Base-by-base conservation (phyloP, 2,329 filamentous ascomycete genomes). In the Aspergillus aculeatinus region DNA sequence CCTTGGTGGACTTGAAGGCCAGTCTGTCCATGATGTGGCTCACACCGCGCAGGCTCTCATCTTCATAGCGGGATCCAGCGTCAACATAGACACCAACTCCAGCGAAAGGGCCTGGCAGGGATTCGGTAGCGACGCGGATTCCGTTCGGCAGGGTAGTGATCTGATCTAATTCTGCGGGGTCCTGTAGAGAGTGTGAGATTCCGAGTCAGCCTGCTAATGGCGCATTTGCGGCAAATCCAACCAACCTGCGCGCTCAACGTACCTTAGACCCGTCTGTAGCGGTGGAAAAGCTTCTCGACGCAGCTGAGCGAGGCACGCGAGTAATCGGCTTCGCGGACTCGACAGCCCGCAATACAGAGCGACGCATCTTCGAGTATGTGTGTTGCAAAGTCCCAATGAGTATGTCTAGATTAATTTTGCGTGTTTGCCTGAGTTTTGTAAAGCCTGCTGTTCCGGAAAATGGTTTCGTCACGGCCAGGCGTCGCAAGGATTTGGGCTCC, bases 61-160 rank as follows among this genome's bases (percentile, higher is more conserved):
- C 94, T 77, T 99, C 95, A 80, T 95, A 98, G 67, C 95, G 87
- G 57, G 95, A 98, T 16, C 95, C 95, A 31, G 92, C 92, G 75
- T 98, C 93, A 72, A 99, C 87, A 79, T 97, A 99, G 63, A 98
- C 92, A 49, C 95, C 95, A 16, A 99, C 90, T 54, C 92, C 95
- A 4, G 93, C 91, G 76, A 99, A 99, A 68, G 93, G 93, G 48
- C 95, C 95, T 1, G 94, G 93, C 11, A 98, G 84, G 59, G 93
- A 92, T 76, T 99, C 95, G 49, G 94, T 96, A 25, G 95, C 95
- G 60, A 99, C 92, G 60, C 94, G 91, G 66, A 99, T 81, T 72
- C 95, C 95, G 83, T 99, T 99, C 53, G 92, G 82, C 16, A 99
- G 86, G 1, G 89, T 93, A 7, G 93, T 96, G 70, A 98, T 89